These are phyloP conservation scores for Kernera saxatilis DNA, from an alignment of 345 rosid species.

Conservation along the genomic window DNA sequence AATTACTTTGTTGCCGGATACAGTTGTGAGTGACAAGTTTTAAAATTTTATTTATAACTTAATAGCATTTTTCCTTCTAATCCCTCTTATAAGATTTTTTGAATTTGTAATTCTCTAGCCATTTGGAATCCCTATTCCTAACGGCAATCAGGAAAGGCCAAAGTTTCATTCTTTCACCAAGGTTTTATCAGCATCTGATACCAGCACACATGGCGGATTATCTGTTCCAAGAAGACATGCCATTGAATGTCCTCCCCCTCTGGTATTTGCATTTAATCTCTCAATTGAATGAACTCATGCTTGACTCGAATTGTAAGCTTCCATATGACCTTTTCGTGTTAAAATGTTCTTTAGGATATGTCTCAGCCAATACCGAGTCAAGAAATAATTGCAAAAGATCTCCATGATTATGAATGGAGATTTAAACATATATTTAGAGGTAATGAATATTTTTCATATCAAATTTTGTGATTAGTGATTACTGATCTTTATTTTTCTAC, in stretches of 20 bases:
- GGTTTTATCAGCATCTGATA: not conserved
- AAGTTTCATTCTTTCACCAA: not conserved
- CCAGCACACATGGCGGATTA: not conserved
- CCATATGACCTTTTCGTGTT: not conserved
- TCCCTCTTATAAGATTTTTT: not conserved
- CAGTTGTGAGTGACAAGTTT: slow-evolving; percentile 39
- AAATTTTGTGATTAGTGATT: not conserved
- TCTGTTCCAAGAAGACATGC: not conserved
- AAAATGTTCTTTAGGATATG: not conserved
- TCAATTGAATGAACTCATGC: not conserved
- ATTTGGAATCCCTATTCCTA: not conserved
- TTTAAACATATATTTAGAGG: not conserved
- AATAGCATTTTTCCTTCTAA: not conserved
- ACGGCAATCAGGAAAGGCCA: not conserved
- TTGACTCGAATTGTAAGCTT: not conserved
- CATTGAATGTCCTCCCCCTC: not conserved
- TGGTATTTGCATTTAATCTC: not conserved
- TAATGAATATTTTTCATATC: not conserved
- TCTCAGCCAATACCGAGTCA: not conserved
- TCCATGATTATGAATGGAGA: not conserved
- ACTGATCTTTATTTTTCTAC: not conserved
- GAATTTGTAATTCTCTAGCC: not conserved
- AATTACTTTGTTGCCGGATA: slow-evolving; percentile 40
- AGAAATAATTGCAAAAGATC: not conserved
- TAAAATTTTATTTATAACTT: slow-evolving; percentile 14